These are phyloP conservation scores for Aureobasidium sp. DNA, from an alignment of 2,329 filamentous ascomycete species.

Conservation along the genomic window DNA sequence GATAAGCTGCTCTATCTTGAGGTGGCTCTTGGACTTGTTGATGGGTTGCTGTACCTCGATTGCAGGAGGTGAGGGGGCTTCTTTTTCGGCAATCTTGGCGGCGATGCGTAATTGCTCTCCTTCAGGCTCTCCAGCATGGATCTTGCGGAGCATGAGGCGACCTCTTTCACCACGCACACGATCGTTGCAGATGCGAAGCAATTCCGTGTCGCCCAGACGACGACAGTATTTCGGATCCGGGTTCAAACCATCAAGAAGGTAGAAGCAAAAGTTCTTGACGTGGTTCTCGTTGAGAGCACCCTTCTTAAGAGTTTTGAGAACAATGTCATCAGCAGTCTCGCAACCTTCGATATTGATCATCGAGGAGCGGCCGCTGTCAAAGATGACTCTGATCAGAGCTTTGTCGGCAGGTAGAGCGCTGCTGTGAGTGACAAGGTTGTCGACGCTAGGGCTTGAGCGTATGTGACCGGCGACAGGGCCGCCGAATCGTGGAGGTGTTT, in stretches of 20 bases:
- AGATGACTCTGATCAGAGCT: slow-evolving; percentile 87
- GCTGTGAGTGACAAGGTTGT: slow-evolving; percentile 66
- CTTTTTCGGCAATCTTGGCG: slow-evolving; percentile 81
- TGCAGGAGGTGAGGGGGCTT: slow-evolving; percentile 51
- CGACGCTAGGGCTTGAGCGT: slow-evolving; percentile 73
- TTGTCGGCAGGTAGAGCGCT: slow-evolving; percentile 77
- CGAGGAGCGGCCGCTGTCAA: slow-evolving; percentile 81
- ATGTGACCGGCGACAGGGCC: slow-evolving; percentile 61
- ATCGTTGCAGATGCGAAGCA: slow-evolving; percentile 87
- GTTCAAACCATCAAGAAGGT: slow-evolving; percentile 78
- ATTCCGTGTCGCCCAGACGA: slow-evolving; percentile 73
- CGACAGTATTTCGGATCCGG: slow-evolving; percentile 74
- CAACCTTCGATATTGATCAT: slow-evolving; percentile 90
- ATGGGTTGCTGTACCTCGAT: slow-evolving; percentile 51
- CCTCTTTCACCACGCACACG: slow-evolving; percentile 78
- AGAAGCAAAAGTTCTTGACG: slow-evolving; percentile 94
- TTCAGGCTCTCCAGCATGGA: slow-evolving; percentile 85
- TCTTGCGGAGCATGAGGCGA: slow-evolving; percentile 80
- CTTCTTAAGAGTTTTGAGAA: slow-evolving; percentile 80
- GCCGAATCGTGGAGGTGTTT: slow-evolving; percentile 10
- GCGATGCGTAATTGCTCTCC: slow-evolving; percentile 78
- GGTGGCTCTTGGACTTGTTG: slow-evolving; percentile 67
- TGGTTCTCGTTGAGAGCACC: slow-evolving; percentile 83
- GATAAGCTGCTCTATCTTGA: slow-evolving; percentile 81
- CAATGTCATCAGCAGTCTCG: slow-evolving; percentile 85